Evolutionary conservation across 495 filamentous ascomycete species (phyloP).

Genomic region (Hyphodiscus hymeniophilus): DNA sequence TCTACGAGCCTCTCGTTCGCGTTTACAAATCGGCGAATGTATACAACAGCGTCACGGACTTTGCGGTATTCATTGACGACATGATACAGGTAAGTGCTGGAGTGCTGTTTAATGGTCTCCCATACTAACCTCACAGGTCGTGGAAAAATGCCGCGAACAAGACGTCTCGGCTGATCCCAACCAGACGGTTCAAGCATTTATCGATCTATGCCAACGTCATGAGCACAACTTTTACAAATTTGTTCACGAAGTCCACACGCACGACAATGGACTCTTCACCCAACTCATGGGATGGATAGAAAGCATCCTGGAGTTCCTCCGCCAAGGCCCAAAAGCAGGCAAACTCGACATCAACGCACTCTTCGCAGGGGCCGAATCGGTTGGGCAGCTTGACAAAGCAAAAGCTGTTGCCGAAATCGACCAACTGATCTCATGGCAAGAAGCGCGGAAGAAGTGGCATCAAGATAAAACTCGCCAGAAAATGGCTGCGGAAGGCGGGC

Average conservation of each 20-base stretch:
- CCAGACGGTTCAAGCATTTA: conserved; percentile 97
- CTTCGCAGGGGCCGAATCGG: conserved; percentile 67
- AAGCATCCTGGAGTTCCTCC: conserved; percentile 88
- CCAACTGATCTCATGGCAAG: conserved; percentile 83
- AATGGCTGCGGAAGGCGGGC: conserved; percentile 79
- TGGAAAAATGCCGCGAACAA: conserved; percentile 83
- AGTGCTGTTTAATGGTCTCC: background rate
- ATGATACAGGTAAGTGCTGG: conserved; percentile 52
- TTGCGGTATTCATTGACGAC: conserved; percentile 86
- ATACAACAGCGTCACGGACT: conserved; percentile 93
- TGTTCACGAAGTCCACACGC: conserved; percentile 94
- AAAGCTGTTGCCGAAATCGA: conserved; percentile 77
- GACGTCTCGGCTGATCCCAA: conserved; percentile 93
- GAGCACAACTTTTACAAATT: conserved; percentile 98
- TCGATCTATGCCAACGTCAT: conserved; percentile 91
- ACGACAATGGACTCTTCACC: conserved; percentile 94
- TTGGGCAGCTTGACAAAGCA: conserved; percentile 55
- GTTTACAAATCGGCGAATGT: conserved; percentile 99
- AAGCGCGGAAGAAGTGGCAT: conserved; percentile 92
- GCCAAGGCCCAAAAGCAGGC: conserved; percentile 68
- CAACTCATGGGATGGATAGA: conserved; percentile 97
- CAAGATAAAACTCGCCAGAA: conserved; percentile 96
- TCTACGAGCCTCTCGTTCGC: conserved; percentile 92
- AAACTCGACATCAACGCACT: conserved; percentile 91
- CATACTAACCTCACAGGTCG: conserved; percentile 40